Conservation (phyloP, 345 rosid species). For the Hibiscus tridactylites region DNA sequence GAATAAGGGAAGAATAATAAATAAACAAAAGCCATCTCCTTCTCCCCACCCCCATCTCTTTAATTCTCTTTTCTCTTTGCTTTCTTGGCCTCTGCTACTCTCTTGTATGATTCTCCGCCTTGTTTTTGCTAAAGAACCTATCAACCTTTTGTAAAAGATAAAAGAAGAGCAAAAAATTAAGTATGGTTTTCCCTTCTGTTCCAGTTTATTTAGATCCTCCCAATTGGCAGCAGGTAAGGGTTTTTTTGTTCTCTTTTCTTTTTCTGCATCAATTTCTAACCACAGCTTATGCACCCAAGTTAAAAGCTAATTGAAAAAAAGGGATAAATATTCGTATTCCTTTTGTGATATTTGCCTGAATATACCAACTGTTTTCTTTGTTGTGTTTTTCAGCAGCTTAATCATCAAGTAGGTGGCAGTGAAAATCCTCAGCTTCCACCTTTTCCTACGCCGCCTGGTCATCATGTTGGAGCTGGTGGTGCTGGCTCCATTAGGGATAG, state of each 20-base stretch:
- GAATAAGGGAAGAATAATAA: slow-evolving; percentile 19
- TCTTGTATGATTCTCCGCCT: slow-evolving; percentile 62
- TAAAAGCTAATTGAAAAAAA: slow-evolving; percentile 12
- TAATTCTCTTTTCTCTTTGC: slow-evolving; percentile 31
- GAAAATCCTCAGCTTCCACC: slow-evolving; percentile 40
- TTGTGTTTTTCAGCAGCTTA: slow-evolving; percentile 30
- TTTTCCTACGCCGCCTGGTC: slow-evolving; percentile 20
- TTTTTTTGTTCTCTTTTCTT: slow-evolving; percentile 9
- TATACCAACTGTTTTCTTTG: slow-evolving; percentile 29
- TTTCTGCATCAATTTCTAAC: slow-evolving; percentile 22
- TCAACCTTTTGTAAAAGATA: slow-evolving; percentile 53
- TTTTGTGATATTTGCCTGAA: slow-evolving; percentile 35
- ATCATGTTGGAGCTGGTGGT: slow-evolving; percentile 19
- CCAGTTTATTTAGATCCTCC: slow-evolving; percentile 59
- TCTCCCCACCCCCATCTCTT: slow-evolving; percentile 15
- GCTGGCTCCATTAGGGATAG: neutral
- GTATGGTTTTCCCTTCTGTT: slow-evolving; percentile 67
- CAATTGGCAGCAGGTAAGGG: slow-evolving; percentile 66
- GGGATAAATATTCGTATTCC: slow-evolving; percentile 51
- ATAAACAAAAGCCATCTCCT: slow-evolving; percentile 18
- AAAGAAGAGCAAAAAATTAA: slow-evolving; percentile 19
- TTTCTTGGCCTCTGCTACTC: slow-evolving; percentile 38
- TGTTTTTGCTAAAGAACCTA: slow-evolving; percentile 47
- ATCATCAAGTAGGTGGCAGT: slow-evolving; percentile 26
- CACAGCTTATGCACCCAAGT: slow-evolving; percentile 7